Conservation (phyloP, 2,329 filamentous ascomycete genomes). For the Cordyceps cicadae region DNA sequence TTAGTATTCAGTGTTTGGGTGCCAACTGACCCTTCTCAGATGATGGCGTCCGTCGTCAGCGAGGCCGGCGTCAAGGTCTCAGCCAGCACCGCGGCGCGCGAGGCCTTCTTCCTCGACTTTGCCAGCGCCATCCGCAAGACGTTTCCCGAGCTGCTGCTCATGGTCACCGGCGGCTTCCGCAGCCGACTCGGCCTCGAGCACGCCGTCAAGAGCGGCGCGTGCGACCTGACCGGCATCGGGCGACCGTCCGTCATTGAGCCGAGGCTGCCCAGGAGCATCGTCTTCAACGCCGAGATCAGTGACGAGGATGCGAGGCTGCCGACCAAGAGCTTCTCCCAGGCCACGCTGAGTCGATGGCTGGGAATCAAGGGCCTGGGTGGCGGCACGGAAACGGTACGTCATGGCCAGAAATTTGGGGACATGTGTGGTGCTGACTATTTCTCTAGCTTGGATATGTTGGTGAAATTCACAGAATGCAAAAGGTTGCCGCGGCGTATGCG, state of each 20-base stretch:
- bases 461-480: slow-evolving; percentile 4
- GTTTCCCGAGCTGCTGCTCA: slow-evolving; percentile 37
- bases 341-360: slow-evolving; percentile 19
- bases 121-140: slow-evolving; percentile 40
- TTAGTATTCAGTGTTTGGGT: too few species aligned
- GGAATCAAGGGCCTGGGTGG: slow-evolving; percentile 11
- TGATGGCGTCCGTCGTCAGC: slow-evolving; percentile 7
- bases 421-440: neutral
- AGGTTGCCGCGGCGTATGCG: neutral
- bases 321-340: slow-evolving; percentile 17
- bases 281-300: slow-evolving; percentile 27
- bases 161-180: slow-evolving; percentile 58
- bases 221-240: slow-evolving; percentile 34
- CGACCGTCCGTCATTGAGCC: slow-evolving; percentile 32
- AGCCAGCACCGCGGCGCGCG: slow-evolving; percentile 42
- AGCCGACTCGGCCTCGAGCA: slow-evolving; percentile 34
- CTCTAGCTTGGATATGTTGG: neutral
- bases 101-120: slow-evolving; percentile 63
- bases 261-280: slow-evolving; percentile 25
- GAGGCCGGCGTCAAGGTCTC: slow-evolving; percentile 22
- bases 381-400: slow-evolving; percentile 7
- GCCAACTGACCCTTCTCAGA: neutral
- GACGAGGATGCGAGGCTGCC: slow-evolving; percentile 27
- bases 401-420: neutral
- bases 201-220: slow-evolving; percentile 28